A percentile compares a stretch with the other conserved stretches of the same genome.
These are phyloP conservation scores for Actinomucor elegans DNA, from an alignment of 371 early-diverging fungal species.

Conservation along the genomic window DNA sequence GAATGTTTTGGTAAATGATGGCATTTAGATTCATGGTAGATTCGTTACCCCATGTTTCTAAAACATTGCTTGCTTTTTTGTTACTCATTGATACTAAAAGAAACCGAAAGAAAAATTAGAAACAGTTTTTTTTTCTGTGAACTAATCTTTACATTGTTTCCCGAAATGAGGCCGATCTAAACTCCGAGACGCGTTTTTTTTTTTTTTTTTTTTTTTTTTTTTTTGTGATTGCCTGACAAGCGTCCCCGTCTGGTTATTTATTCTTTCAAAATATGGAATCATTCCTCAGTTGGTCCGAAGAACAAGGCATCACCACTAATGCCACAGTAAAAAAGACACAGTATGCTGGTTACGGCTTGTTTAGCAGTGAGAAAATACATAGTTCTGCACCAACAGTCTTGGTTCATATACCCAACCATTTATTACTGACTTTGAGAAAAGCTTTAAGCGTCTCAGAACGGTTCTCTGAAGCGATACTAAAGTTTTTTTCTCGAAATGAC, in stretches of 20 bases:
- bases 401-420: conserved; percentile 35
- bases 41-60: conserved; percentile 80
- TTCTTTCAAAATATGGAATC: neutral
- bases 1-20: conserved; percentile 71
- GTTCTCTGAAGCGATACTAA: neutral
- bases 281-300: conserved; percentile 2
- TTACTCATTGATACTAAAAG: conserved; percentile 17
- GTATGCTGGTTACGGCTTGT: conserved; percentile 35
- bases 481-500: neutral
- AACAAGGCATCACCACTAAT: neutral
- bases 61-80: conserved; percentile 50
- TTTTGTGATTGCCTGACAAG: no score
- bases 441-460: neutral
- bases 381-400: neutral
- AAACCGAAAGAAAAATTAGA: conserved; percentile 1
- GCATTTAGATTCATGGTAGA: conserved; percentile 85
- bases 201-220: no score
- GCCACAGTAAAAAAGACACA: neutral
- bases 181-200: no score
- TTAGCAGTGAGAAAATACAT: conserved; percentile 3
- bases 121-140: no score
- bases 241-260: no score
- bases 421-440: conserved; percentile 27
- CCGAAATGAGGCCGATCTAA: no score
- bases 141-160: no score